These are phyloP conservation scores for Neurospora sp. DNA, from an alignment of 2,329 filamentous ascomycete genomes.

Conservation along the genomic window DNA sequence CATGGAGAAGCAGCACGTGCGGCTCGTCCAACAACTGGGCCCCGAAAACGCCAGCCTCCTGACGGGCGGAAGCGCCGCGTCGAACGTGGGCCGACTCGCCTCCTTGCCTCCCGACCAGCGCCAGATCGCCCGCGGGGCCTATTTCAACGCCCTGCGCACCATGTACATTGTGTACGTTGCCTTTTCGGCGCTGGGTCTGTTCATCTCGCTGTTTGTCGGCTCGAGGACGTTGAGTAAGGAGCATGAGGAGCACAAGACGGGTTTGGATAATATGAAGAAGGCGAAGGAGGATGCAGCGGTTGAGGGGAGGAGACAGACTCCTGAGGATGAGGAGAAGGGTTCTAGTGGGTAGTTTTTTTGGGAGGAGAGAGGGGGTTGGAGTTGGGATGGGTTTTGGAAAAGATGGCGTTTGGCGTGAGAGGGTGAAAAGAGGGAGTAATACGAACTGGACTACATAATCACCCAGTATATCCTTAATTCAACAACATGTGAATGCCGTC, in stretches of 20 bases:
- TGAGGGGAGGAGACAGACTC: slow-evolving; percentile 11
- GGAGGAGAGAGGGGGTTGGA: slow-evolving; percentile 5
- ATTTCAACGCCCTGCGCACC: slow-evolving; percentile 37
- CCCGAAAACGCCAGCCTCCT: slow-evolving; percentile 38
- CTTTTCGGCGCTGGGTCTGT: slow-evolving; percentile 36
- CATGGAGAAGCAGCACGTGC: slow-evolving; percentile 27
- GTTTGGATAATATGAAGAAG: slow-evolving; percentile 32
- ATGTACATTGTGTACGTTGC: slow-evolving; percentile 50
- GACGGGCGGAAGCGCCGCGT: slow-evolving; percentile 48
- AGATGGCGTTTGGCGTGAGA: background rate
- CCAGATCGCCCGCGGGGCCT: slow-evolving; percentile 33
- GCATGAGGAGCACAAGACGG: slow-evolving; percentile 49
- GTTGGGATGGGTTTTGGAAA: background rate
- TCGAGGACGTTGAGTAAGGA: slow-evolving; percentile 42
- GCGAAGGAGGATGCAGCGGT: slow-evolving; percentile 12
- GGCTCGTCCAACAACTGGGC: slow-evolving; percentile 20
- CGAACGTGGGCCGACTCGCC: slow-evolving; percentile 49
- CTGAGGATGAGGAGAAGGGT: slow-evolving; percentile 3
- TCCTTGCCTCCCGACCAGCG: slow-evolving; percentile 36
- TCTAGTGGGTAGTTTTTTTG: background rate
- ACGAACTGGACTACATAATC: background rate
- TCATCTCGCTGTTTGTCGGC: slow-evolving; percentile 37
- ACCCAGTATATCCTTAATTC: background rate
- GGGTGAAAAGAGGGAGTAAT: background rate
- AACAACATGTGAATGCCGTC: background rate